Percentiles rank a stretch among this genome's conserved stretches.
Evolutionary conservation across 805 yeast genomes (phyloP).

Genomic region (Kuraishia borneana): DNA sequence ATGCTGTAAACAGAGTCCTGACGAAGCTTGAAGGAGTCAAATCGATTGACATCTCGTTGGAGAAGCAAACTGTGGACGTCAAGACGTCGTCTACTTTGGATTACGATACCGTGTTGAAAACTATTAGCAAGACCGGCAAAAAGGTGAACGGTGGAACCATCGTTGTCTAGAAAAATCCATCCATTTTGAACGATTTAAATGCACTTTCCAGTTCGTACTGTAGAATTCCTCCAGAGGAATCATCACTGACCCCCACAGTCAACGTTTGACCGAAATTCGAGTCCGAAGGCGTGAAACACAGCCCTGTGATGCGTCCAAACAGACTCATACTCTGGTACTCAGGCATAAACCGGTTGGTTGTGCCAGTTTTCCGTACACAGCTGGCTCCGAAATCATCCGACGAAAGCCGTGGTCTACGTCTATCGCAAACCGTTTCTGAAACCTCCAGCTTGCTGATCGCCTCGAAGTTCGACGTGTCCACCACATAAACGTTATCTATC

Average conservation of each 20-base stretch:
- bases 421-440: neutral
- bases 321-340: slow-evolving; percentile 35
- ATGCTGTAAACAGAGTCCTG: slow-evolving; percentile 73
- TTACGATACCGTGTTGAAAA: slow-evolving; percentile 69
- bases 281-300: slow-evolving; percentile 32
- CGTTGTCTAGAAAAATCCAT: slow-evolving; percentile 26
- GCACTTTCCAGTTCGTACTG: slow-evolving; percentile 29
- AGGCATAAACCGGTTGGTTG: neutral
- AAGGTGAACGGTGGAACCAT: slow-evolving; percentile 57
- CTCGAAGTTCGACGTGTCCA: slow-evolving; percentile 13
- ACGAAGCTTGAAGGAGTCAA: slow-evolving; percentile 64
- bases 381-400: neutral
- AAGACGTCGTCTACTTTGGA: slow-evolving; percentile 39
- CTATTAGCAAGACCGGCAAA: slow-evolving; percentile 88
- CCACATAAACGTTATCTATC: slow-evolving; percentile 43
- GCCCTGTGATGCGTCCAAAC: slow-evolving; percentile 50
- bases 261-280: slow-evolving; percentile 34
- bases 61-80: slow-evolving; percentile 75
- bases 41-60: slow-evolving; percentile 62
- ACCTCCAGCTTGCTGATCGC: neutral
- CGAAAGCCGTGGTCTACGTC: neutral
- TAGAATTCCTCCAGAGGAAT: slow-evolving; percentile 45
- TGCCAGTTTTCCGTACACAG: neutral
- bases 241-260: slow-evolving; percentile 44
- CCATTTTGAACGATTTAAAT: slow-evolving; percentile 27